Evolutionary conservation across 2,329 filamentous ascomycete genomes (phyloP), one percentile per base, ranked within the genome.

Genomic region (Aspergillus glaucus): DNA sequence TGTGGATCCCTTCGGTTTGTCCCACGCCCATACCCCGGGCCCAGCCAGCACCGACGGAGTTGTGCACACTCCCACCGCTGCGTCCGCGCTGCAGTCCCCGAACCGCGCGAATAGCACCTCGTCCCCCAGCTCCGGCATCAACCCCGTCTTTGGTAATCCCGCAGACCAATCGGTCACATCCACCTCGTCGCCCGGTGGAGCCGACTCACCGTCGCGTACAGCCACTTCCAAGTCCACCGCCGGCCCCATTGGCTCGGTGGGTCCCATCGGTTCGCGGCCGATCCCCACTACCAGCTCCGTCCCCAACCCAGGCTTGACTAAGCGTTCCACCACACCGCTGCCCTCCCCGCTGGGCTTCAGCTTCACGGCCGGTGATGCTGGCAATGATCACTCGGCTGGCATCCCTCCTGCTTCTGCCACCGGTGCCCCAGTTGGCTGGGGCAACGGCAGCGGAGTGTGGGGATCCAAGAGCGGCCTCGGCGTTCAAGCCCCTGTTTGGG

Each of bases 401-500:
- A 87, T 84, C 67, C 77, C 82, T 39, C 60, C 72, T 1, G 68
- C 72, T 30, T 72, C 78, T 32, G 61, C 75, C n/a, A 53, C 62
- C 4, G 57, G 55, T 36, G 60, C 53, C 5, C 52, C 62, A 9
- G 44, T 56, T 32, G 81, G 84, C 51, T 95, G 91, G 91, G 84
- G 87, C 48, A 85, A 83, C 64, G 86, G 87, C 57, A 85, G 84
- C 56, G 86, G 84, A 36, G 88, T 92, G 42, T 95, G 91, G 91
- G 87, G 89, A 51, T 85, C 84, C 62, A 88, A 87, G 62, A 87
- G 84, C 56, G 82, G 83, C 45, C 82, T 94, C 53, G 88, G 90
- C 56, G 87, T 91, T 53, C 89, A 94, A 68, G 90, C 91, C 56
- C 94, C 89, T 56, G 92, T 96, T 59, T 97, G 91, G 91, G 91